Conservation (phyloP, 176 grass and related monocot species). For the Triticum aestivum region IWGSC_CS_RefSeq_v2.1 NC_057802.1:4471754-4472253, state of each 20-base stretch:
- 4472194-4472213: background rate
- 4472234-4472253: conserved; percentile 6
- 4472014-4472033: background rate
- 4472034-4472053: background rate
- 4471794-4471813: conserved; percentile 80
- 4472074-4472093: background rate
- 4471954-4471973: conserved; percentile 97
- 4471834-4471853: conserved; percentile 85
- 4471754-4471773: conserved; percentile 5
- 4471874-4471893: conserved; percentile 20
- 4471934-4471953: conserved; percentile 94
- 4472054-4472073: conserved; percentile 13
- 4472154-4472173: conserved; percentile 1
- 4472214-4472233: background rate
- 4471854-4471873: conserved; percentile 54
- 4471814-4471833: conserved; percentile 82
- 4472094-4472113: background rate
- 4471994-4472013: conserved; percentile 59
- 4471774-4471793: conserved; percentile 36
- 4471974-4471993: conserved; percentile 97
- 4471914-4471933: conserved; percentile 18
- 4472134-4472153: background rate
- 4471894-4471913: conserved; percentile 1
- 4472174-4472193: background rate
- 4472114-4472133: background rate